A percentile compares a stretch with the other conserved stretches of the same genome.
Evolutionary conservation across 2,329 filamentous ascomycete species (phyloP).

Genomic region (Cercospora beticola): DNA sequence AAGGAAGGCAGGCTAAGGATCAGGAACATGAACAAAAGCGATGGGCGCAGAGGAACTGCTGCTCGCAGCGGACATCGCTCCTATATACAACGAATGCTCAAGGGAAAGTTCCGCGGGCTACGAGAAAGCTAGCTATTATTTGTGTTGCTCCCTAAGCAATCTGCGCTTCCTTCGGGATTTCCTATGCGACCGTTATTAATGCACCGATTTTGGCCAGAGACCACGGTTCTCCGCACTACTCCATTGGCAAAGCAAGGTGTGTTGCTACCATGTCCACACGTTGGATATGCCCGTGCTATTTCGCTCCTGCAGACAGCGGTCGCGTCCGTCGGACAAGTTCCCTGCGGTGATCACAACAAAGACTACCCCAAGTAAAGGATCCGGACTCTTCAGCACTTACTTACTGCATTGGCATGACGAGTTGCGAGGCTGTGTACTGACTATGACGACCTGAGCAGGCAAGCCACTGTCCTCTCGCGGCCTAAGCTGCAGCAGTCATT

Average conservation of each 20-base stretch:
- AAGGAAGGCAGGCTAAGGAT: neutral
- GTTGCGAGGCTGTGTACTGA: neutral
- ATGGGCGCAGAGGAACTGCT: neutral
- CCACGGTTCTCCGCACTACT: slow-evolving; percentile 1
- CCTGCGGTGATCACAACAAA: neutral
- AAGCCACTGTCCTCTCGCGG: neutral
- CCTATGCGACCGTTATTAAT: neutral
- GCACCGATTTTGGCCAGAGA: neutral
- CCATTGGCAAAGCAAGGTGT: neutral
- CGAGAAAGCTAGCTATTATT: neutral
- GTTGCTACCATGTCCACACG: neutral
- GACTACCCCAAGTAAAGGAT: neutral
- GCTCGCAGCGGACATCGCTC: neutral
- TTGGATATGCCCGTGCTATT: neutral
- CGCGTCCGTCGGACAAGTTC: neutral
- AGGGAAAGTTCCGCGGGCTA: neutral
- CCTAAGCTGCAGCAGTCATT: neutral
- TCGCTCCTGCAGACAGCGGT: neutral
- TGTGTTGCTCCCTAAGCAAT: neutral
- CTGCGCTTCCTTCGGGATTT: neutral
- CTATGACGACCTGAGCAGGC: neutral
- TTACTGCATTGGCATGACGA: neutral
- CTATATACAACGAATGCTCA: neutral
- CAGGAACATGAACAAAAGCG: neutral
- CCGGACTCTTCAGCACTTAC: neutral